Evolutionary conservation across 306 rosid species (phyloP).

Genomic region (Gastrolobium bilobum): DNA sequence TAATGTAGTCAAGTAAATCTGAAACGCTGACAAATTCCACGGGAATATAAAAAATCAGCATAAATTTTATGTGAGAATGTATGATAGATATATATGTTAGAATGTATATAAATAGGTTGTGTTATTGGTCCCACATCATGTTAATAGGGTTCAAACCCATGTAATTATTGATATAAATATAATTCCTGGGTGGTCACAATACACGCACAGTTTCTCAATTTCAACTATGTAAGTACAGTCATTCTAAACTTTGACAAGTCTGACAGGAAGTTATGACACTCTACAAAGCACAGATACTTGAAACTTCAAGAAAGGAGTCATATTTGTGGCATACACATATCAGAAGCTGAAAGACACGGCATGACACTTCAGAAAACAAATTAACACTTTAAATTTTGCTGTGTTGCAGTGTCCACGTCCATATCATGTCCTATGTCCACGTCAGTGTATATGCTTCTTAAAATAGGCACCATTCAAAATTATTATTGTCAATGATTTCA

Average conservation of each 20-base stretch:
- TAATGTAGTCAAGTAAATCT: slow-evolving; percentile 90
- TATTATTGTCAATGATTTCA: not conserved
- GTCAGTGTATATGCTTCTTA: not conserved
- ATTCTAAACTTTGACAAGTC: slow-evolving; percentile 9
- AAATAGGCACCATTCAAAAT: not conserved
- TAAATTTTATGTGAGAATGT: not conserved
- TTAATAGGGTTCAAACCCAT: too few species aligned
- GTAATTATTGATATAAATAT: too few species aligned
- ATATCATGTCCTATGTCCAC: not conserved
- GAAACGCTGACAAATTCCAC: slow-evolving; percentile 72
- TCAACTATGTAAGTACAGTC: not conserved
- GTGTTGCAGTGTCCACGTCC: not conserved
- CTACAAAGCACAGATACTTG: not conserved
- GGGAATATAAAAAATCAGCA: slow-evolving; percentile 22
- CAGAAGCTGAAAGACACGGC: not conserved
- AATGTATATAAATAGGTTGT: too few species aligned
- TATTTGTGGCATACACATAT: not conserved
- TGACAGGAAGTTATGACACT: not conserved
- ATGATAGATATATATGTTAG: not conserved
- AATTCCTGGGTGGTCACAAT: too few species aligned
- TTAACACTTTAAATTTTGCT: not conserved
- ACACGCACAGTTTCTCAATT: too few species aligned
- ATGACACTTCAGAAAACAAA: not conserved
- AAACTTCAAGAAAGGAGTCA: not conserved
- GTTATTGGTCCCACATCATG: too few species aligned